A percentile compares a stretch with the other conserved stretches of the same genome.
Evolutionary conservation across 2,329 filamentous ascomycete species (phyloP).

Genomic region (Talaromyces sp.): DNA sequence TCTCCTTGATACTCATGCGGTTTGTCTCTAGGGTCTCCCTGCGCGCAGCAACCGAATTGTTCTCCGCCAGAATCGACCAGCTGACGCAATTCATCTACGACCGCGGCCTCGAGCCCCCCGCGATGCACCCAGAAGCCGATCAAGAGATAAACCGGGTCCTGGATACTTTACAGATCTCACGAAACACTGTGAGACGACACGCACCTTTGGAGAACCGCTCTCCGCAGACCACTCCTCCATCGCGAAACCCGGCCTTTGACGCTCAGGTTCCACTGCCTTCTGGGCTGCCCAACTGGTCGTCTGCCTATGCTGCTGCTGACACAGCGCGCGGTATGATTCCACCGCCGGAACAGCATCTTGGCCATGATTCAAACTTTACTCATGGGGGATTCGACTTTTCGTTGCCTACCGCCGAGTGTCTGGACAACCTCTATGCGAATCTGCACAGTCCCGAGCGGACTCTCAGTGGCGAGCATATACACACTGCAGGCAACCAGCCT

Average conservation of each 20-base stretch:
- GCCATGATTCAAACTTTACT: not conserved
- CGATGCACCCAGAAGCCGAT: slow-evolving; percentile 35
- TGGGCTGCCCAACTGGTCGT: not conserved
- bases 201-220: not conserved
- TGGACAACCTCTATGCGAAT: slow-evolving; percentile 30
- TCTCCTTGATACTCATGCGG: not conserved
- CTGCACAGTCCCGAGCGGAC: slow-evolving; percentile 16
- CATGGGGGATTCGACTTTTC: slow-evolving; percentile 19
- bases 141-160: slow-evolving; percentile 32
- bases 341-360: not conserved
- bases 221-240: not conserved
- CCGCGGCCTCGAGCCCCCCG: slow-evolving; percentile 33
- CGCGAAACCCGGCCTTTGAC: not conserved
- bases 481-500: not conserved
- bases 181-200: slow-evolving; percentile 16
- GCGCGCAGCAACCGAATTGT: slow-evolving; percentile 32
- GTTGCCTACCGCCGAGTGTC: slow-evolving; percentile 32
- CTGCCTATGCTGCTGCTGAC: not conserved
- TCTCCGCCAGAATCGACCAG: slow-evolving; percentile 34
- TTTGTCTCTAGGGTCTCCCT: slow-evolving; percentile 25
- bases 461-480: not conserved
- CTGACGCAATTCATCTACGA: slow-evolving; percentile 38
- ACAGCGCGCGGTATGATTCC: not conserved
- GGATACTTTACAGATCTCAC: slow-evolving; percentile 31
- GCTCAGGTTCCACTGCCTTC: not conserved